Evolutionary conservation across 1,139 yeast genomes (phyloP).

Genomic region (Taphrina flavorubra): DNA sequence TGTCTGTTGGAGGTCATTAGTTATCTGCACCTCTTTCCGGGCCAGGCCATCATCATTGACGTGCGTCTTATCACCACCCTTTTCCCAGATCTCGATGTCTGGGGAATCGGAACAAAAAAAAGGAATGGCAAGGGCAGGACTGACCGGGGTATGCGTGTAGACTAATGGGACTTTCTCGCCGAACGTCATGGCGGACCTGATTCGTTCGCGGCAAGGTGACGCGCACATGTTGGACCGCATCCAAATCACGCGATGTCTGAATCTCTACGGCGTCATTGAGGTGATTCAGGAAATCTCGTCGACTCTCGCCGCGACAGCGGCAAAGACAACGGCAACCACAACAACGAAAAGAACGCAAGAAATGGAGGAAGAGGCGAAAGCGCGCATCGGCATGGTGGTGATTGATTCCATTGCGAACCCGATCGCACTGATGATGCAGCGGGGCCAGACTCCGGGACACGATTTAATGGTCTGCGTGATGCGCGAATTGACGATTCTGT

Average conservation of each 20-base stretch:
- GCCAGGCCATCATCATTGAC: conserved; percentile 19
- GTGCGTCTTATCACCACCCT: background rate
- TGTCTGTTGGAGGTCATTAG: conserved; percentile 13
- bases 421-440: conserved; percentile 37
- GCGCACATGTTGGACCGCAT: conserved; percentile 19
- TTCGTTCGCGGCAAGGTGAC: conserved; percentile 12
- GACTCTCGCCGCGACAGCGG: background rate
- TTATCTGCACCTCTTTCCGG: conserved; percentile 17
- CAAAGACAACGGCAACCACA: background rate
- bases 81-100: background rate
- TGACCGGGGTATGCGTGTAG: conserved; percentile 6
- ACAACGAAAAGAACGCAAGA: background rate
- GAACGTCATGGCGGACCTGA: conserved; percentile 13
- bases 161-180: conserved; percentile 31
- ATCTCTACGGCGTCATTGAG: conserved; percentile 24
- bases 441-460: conserved; percentile 37
- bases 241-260: conserved; percentile 18
- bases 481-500: conserved; percentile 21
- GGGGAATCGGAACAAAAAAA: too few relatives aligned
- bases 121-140: background rate
- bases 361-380: background rate
- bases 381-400: conserved; percentile 37
- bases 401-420: conserved; percentile 41
- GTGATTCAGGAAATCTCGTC: conserved; percentile 14
- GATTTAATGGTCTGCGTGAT: conserved; percentile 30